These are phyloP conservation scores for Ogataea haglerorum DNA, from an alignment of 805 yeast species.

Conservation along the genomic window DNA sequence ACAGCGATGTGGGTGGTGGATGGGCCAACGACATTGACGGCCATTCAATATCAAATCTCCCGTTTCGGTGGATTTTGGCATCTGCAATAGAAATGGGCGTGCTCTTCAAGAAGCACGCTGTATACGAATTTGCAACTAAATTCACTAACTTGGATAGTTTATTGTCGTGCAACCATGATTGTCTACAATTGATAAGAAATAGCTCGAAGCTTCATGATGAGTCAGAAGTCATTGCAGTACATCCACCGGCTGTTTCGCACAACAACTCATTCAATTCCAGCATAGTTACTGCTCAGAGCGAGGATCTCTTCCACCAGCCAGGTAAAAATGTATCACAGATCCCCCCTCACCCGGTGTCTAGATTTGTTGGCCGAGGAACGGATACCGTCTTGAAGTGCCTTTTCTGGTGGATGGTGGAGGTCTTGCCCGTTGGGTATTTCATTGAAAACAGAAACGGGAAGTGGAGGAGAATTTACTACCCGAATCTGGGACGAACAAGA, in stretches of 20 bases:
- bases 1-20: slow-evolving; percentile 69
- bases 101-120: slow-evolving; percentile 38
- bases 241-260: no score
- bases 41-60: slow-evolving; percentile 44
- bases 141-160: slow-evolving; percentile 41
- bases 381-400: slow-evolving; percentile 27
- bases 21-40: slow-evolving; percentile 49
- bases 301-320: slow-evolving; percentile 16
- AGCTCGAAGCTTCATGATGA: not conserved
- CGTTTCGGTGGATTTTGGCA: slow-evolving; percentile 60
- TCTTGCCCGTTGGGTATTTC: slow-evolving; percentile 55
- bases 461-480: slow-evolving; percentile 49
- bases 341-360: slow-evolving; percentile 21
- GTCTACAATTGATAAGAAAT: slow-evolving; percentile 32
- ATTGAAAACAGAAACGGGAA: slow-evolving; percentile 44
- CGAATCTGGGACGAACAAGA: slow-evolving; percentile 55
- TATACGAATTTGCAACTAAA: slow-evolving; percentile 39
- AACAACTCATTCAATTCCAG: no score
- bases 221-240: no score
- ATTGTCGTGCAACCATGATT: slow-evolving; percentile 51
- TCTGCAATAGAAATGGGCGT: slow-evolving; percentile 53
- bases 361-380: slow-evolving; percentile 41
- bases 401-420: slow-evolving; percentile 62
- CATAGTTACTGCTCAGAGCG: not conserved
- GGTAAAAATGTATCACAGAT: slow-evolving; percentile 14